A percentile compares a stretch with the other conserved stretches of the same genome.
These are phyloP conservation scores for Areca catechu DNA, from an alignment of 176 grass and related monocot genomes.

Conservation along the genomic window DNA sequence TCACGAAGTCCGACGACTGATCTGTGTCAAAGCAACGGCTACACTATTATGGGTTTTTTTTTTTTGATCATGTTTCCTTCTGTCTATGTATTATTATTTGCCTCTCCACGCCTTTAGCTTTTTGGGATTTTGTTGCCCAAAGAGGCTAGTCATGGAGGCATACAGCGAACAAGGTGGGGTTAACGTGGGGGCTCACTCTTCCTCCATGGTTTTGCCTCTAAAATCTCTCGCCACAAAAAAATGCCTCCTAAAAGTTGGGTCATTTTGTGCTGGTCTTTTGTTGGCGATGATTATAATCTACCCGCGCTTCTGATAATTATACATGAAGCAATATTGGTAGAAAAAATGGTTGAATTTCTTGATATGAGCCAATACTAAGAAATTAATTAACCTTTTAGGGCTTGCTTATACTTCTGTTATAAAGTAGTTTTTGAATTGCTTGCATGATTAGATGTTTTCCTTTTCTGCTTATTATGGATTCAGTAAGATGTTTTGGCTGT, in stretches of 20 bases:
- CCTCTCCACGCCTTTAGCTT: constrained; percentile 85
- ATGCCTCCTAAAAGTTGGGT: too few species aligned
- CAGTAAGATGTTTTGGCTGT: too few species aligned
- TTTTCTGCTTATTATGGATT: too few species aligned
- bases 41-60: too few species aligned
- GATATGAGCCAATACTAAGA: constrained; percentile 5
- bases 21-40: too few species aligned
- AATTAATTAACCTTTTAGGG: not conserved
- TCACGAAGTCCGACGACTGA: too few species aligned
- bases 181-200: constrained; percentile 54
- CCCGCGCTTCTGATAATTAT: constrained; percentile 10
- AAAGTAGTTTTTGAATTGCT: too few species aligned
- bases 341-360: constrained; percentile 14
- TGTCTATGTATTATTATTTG: not conserved
- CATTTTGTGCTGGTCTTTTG: too few species aligned
- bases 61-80: too few species aligned
- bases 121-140: constrained; percentile 60
- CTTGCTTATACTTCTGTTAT: too few species aligned
- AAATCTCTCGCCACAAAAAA: constrained; percentile 48
- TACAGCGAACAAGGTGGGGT: constrained; percentile 29
- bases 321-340: not conserved
- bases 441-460: too few species aligned
- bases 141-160: constrained; percentile 74
- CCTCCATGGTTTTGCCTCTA: constrained; percentile 46
- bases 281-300: constrained; percentile 7